Evolutionary conservation across 2,329 filamentous ascomycete genomes (phyloP).

Genomic region (Neofusicoccum ribis): DNA sequence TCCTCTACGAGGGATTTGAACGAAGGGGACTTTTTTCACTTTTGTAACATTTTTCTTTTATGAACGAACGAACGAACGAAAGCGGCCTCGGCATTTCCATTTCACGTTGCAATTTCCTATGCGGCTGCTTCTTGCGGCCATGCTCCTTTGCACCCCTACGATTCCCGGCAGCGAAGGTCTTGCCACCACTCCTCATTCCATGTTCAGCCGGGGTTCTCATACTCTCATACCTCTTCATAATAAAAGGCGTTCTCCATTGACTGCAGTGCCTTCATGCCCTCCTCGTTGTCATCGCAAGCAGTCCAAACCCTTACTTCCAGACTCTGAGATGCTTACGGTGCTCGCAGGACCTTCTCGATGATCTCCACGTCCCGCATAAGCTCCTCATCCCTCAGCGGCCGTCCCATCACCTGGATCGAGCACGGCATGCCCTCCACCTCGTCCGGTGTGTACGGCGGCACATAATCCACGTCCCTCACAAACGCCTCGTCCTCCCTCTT

Average conservation of each 20-base stretch:
- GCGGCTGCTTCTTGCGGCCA: neutral
- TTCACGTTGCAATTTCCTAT: neutral
- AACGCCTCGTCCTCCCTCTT: conserved; percentile 43
- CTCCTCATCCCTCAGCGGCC: conserved; percentile 52
- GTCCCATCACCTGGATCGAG: conserved; percentile 49
- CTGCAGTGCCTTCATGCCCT: neutral
- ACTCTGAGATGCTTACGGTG: neutral
- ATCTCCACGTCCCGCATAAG: conserved; percentile 37
- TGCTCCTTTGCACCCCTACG: neutral
- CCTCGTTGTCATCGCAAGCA: neutral
- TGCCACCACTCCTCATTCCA: neutral
- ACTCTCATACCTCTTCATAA: neutral
- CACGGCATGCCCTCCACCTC: conserved; percentile 38
- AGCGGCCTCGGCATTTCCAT: conserved; percentile 9
- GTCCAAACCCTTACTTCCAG: neutral
- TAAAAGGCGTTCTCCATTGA: neutral
- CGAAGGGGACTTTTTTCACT: neutral
- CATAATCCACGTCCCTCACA: conserved; percentile 31
- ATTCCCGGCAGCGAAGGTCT: neutral
- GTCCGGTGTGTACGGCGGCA: conserved; percentile 35
- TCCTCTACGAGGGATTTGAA: neutral
- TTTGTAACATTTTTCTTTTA: conserved; percentile 8
- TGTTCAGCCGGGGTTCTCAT: neutral
- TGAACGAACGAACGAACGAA: conserved; percentile 9
- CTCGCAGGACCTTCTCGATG: conserved; percentile 28